Base-by-base conservation (phyloP, 1,139 yeast genomes). In the Protomyces pachydermus region DNA sequence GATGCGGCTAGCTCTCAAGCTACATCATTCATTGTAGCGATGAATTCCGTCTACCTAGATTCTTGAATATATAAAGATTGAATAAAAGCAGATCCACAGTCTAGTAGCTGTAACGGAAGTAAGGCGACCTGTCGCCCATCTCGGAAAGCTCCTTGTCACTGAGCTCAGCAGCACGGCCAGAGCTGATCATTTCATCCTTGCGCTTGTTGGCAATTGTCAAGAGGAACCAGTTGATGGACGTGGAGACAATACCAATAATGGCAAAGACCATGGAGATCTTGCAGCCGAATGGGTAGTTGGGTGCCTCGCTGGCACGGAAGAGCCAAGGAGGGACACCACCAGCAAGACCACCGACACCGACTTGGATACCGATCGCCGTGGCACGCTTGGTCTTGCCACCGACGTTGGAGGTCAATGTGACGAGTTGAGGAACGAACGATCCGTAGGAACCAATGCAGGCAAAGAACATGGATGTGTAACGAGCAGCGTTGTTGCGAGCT, bases 291-390 rank as follows among this genome's bases (percentile, higher is more conserved):
- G 71, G 75, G 71, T 81, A 83, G 54, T 77, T 78, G 16, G 86
- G 86, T 28, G 84, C 80, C 70, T 82, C 85, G 68, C 78, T 78
- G 25, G 79, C 70, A 67, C 82, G 76, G 74, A 83, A 83, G 60
- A 82, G 79, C 69, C 80, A 82, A 23, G 84, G 79, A 9, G 85
- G 77, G 62, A 83, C 80, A 65, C 82, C 79, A 64, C 86, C 86
- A 54, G 85, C 85, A 55, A 83, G 80, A 69, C 83, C 82, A 54
- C 85, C 85, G 67, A 82, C 76, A 3, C 70, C 85, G 74, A 67
- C 81, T 73, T 85, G 85, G 73, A 75, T 83, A 72, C 72, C 77
- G 72, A 84, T 68, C 74, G 75, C 66, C 71, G 74, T 69, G 75
- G 84, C 85, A 76, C 84, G 72, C 77, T 83, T 66, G 68, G 81